Percentiles rank a stretch among this genome's conserved stretches.
Conservation (phyloP, 441 rosid genomes). For the Eutrema salsugineum region DNA sequence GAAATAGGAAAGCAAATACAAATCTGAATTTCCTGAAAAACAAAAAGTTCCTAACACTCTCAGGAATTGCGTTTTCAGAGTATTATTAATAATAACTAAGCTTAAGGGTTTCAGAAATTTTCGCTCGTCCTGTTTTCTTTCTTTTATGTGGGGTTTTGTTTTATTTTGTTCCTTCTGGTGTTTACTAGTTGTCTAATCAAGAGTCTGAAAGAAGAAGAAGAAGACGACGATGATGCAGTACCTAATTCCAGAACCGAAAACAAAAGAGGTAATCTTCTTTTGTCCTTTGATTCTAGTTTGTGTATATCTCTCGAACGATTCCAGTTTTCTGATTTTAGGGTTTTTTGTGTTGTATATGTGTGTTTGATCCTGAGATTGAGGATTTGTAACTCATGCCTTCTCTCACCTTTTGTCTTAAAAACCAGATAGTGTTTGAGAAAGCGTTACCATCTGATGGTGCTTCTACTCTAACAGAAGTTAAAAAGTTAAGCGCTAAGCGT, state of each 20-base stretch:
- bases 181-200: background rate
- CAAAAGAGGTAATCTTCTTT: conserved; percentile 23
- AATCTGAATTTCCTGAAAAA: background rate
- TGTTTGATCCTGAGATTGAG: background rate
- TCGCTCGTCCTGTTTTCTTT: background rate
- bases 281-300: background rate
- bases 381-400: background rate
- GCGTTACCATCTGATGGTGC: conserved; percentile 44
- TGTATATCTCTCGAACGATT: background rate
- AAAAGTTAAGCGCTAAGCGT: conserved; percentile 64
- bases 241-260: conserved; percentile 27
- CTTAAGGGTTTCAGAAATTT: background rate
- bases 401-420: background rate
- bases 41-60: background rate
- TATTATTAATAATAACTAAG: background rate
- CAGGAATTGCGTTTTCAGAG: background rate
- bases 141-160: background rate
- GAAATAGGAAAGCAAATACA: background rate
- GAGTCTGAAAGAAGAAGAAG: background rate
- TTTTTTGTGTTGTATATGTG: background rate
- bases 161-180: background rate
- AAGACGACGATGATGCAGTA: conserved; percentile 21
- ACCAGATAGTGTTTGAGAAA: conserved; percentile 64
- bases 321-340: background rate
- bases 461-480: conserved; percentile 50